Base-by-base conservation (phyloP, 305 asterid genomes). In the Plantago coronopus region DNA sequence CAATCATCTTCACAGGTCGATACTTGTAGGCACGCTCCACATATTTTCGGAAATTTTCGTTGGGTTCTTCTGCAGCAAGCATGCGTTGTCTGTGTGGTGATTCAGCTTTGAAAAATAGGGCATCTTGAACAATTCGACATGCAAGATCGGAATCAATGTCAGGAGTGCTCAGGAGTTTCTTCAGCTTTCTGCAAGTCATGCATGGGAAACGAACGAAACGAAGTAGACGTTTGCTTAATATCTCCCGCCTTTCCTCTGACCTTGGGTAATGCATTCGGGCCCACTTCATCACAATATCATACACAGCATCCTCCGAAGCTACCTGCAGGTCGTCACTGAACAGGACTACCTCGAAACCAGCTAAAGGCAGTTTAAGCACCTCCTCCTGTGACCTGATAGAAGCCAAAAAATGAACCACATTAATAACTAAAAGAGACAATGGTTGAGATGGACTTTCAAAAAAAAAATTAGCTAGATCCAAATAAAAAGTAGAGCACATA, bases 281-380 rank as follows among this genome's bases (percentile, higher is more conserved):
- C 97, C 97, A 90, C 69, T 80, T 83, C 66, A 90, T 68, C 11
- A 79, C 77, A 21, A 90, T 70, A 53, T 90, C 96, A 34, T 71
- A 90, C 17, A 90, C 85, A 21, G 78, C 88, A 53, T 90, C 97
- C 77, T 90, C 97, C 1, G 96, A 85, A 57, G 91, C 81, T 46
- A 87, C 88, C 62, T 85, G 95, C 67, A 90, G 77, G 57, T 79
- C 81, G 19, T 87, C 91, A 46, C 95, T 85, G 43, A 66, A 77
- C 49, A 91, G 67, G 57, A 87, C 86, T 23, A 87, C 94, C 76
- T 85, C 94, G 13, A 91, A 43, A 42, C 94, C 96, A 11, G 81
- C 75, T 72, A 91, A 69, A 55, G 96, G 97, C 59, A 91, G 77
- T 62, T 71, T 81, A 74, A 91, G 45, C 16, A 80, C 91, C 65